phyloP scores from a whole-genome alignment of 2,329 filamentous ascomycete species.

The Daldinia sp. region DNA sequence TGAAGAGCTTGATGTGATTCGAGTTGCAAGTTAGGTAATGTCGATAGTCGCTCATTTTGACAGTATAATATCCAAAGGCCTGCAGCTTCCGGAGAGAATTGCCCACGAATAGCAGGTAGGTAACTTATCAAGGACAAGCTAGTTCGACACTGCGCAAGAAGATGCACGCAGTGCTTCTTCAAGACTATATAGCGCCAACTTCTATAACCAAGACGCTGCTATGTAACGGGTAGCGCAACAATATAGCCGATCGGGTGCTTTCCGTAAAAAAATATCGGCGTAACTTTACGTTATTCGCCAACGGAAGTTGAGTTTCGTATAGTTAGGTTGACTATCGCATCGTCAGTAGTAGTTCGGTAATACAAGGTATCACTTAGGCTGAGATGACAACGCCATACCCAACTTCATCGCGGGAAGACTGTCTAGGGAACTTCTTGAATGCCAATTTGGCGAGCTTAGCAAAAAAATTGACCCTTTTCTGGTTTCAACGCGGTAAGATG shows the following conservation, averaged over 20 bases:
- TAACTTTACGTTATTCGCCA: constrained; percentile 24
- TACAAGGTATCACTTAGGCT: constrained; percentile 8
- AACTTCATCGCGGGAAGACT: constrained; percentile 4
- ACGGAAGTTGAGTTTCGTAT: neutral
- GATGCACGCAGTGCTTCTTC: constrained; percentile 41
- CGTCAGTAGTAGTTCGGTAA: constrained; percentile 12
- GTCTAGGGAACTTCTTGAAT: neutral
- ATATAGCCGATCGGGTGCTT: constrained; percentile 40
- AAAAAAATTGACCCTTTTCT: neutral
- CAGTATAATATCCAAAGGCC: constrained; percentile 36
- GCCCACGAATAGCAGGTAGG: constrained; percentile 27
- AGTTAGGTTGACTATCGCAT: constrained; percentile 18
- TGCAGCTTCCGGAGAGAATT: constrained; percentile 47
- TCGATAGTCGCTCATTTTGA: constrained; percentile 22
- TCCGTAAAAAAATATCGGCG: constrained; percentile 41
- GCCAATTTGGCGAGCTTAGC: neutral
- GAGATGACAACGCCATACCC: constrained; percentile 1
- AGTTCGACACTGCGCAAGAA: constrained; percentile 40
- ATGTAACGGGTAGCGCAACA: constrained; percentile 40
- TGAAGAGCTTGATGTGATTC: constrained; percentile 10
- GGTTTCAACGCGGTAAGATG: neutral
- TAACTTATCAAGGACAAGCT: constrained; percentile 37
- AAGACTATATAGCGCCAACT: constrained; percentile 42
- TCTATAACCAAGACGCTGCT: constrained; percentile 40
- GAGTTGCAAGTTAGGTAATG: constrained; percentile 17